Evolutionary conservation across 805 yeast species (phyloP), one percentile per base, ranked within the genome.

Genomic region (Starmera pachycereana): DNA sequence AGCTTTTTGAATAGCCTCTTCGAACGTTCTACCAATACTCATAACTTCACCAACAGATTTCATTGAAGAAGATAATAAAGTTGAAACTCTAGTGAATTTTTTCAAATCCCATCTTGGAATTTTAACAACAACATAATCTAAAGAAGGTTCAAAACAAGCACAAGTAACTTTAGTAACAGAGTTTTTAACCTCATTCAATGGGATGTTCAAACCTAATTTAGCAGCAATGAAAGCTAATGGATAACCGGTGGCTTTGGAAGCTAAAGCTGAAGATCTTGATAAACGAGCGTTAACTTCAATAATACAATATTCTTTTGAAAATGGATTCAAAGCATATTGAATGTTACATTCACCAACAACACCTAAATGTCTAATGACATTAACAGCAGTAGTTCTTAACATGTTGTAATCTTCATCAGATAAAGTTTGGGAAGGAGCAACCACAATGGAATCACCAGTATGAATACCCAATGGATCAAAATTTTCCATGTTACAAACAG

Each of bases 281-380:
- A 90, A 73, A 70, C 98, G 83, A 38, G 98, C 98, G 61, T 90
- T 90, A 50, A 90, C 98, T 70, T 90, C 98, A 63, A 90, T 90
- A 52, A 90, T 87, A 68, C 98, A 83, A 69, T 90, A 90, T 58
- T 92, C 97, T 63, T 85, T 81, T 44, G 94, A 81, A 65, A 79
- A 75, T 44, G 98, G 97, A 59, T 90, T 84, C 60, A 90, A 73
- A 39, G 97, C 97, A 59, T 90, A 90, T 66, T 90, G 98, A 56
- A 90, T 87, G 69, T 90, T 90, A 74, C 98, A 90, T 71, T 90
- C 98, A 72, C 98, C 98, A 59, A 90, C 97, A 60, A 90, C 98
- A 56, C 97, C 97, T 56, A 90, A 72, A 60, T 90, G 98, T 65
- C 97, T 81, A 52, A 90, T 92, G 47, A 90, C 95, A 49, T 90